Evolutionary conservation across 2,329 filamentous ascomycete species (phyloP), one percentile per base, ranked within the genome.

Genomic region (Fusarium sp.): DNA sequence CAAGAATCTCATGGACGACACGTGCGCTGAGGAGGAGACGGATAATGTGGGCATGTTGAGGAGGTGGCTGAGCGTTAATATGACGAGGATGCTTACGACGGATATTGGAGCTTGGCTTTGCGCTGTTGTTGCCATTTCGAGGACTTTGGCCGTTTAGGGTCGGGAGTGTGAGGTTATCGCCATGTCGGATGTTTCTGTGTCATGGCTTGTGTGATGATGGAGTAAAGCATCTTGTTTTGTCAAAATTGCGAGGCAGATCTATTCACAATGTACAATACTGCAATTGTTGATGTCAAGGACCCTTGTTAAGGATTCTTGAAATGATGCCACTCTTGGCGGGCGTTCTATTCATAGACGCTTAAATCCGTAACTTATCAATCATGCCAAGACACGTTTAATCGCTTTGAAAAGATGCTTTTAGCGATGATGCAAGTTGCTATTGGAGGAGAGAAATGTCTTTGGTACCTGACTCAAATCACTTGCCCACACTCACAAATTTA

Each of bases 51-150:
- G 78, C 39, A 77, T 78, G 59, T 56, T 83, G 78, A 66, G 69
- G 56, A 67, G 70, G 16, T 84, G 83, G 83, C 37, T 84, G 60
- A 11, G 56, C 52, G 79, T 81, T 6, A 84, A 84, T 18, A 57
- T 74, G 33, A 33, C 73, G 59, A 77, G 83, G 72, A 80, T 80
- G 71, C 45, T 80, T 72, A 84, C 82, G 45, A 79, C 78, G 18
- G 83, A 83, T 69, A 10, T 83, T 68, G 78, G 70, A 6, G 82
- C 81, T 33, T 84, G 81, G 81, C 31, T 80, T 31, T 82, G 81
- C 54, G 79, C 78, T 56, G 39, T 78, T 14, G 78, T 82, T 61
- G 82, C 80, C 35, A 75, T 80, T 24, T 75, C 76, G 1, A 81
- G 73, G 67, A 80, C 79, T 4, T 41, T 81, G 57, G 35, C 63